These are phyloP conservation scores for Neurospora sp. DNA, from an alignment of 495 filamentous ascomycete genomes.

Conservation along the genomic window DNA sequence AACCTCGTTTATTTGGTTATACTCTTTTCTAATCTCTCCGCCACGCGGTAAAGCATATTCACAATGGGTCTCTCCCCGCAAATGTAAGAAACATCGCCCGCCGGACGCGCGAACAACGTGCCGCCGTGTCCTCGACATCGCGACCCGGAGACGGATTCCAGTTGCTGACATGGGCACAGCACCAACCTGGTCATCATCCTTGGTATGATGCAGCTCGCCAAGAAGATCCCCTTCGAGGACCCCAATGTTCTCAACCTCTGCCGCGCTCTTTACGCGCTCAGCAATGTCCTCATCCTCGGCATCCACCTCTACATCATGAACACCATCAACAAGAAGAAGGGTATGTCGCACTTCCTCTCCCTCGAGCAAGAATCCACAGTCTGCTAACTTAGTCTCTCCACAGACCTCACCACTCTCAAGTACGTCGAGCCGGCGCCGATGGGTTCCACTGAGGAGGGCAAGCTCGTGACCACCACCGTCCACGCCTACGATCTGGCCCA, in stretches of 20 bases:
- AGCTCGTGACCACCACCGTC: constrained; percentile 90
- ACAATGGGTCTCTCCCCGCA: neutral
- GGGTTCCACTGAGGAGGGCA: constrained; percentile 85
- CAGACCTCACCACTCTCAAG: constrained; percentile 95
- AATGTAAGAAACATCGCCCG: neutral
- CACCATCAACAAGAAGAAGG: constrained; percentile 89
- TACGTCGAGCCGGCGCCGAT: constrained; percentile 92
- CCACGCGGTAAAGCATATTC: neutral
- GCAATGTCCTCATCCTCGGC: constrained; percentile 77
- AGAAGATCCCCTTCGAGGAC: constrained; percentile 92
- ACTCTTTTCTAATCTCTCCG: neutral
- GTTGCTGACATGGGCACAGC: constrained; percentile 31
- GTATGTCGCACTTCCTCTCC: constrained; percentile 37
- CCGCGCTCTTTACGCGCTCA: constrained; percentile 72
- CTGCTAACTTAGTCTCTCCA: constrained; percentile 5
- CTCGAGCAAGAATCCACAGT: neutral
- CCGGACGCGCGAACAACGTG: neutral
- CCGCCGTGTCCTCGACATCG: neutral
- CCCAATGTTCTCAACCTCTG: constrained; percentile 74
- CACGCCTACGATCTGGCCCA: constrained; percentile 85
- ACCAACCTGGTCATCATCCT: constrained; percentile 92
- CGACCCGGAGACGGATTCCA: neutral
- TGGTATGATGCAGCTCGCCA: constrained; percentile 95
- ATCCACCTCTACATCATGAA: constrained; percentile 75
- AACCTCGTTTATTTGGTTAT: neutral